These are phyloP conservation scores for Myxozyma kluyveri DNA, from an alignment of 805 yeast species.

Conservation along the genomic window DNA sequence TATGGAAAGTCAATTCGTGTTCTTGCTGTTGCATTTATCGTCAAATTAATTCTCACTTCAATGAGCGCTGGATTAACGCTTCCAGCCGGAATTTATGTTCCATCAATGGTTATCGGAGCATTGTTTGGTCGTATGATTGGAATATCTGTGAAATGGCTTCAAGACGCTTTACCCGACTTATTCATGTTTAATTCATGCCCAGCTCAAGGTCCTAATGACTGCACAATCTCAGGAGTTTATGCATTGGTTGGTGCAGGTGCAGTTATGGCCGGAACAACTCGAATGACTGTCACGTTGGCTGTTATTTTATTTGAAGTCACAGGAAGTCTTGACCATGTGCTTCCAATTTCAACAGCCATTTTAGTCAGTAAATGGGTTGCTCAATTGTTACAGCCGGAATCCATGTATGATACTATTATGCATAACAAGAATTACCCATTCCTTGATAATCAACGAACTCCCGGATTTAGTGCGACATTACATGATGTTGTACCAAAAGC, in stretches of 20 bases:
- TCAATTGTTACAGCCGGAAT: constrained; percentile 49
- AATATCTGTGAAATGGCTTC: constrained; percentile 44
- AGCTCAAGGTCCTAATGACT: constrained; percentile 31
- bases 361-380: constrained; percentile 60
- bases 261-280: constrained; percentile 56
- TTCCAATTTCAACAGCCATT: constrained; percentile 56
- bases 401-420: constrained; percentile 51
- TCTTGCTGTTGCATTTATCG: constrained; percentile 44
- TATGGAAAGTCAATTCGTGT: constrained; percentile 25
- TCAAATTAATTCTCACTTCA: constrained; percentile 49
- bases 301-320: constrained; percentile 55
- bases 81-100: constrained; percentile 62
- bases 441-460: constrained; percentile 45
- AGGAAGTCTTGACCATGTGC: constrained; percentile 54
- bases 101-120: constrained; percentile 64
- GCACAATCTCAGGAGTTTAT: constrained; percentile 52
- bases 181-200: constrained; percentile 30
- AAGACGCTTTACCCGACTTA: constrained; percentile 33
- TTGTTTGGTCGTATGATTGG: constrained; percentile 55
- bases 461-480: constrained; percentile 41
- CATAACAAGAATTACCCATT: constrained; percentile 53
- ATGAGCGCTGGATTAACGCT: constrained; percentile 57
- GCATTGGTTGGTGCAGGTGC: constrained; percentile 57
- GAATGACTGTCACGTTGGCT: constrained; percentile 54
- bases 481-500: constrained; percentile 42